These are phyloP conservation scores for Aspergillus steynii DNA, from an alignment of 495 filamentous ascomycete genomes.

Conservation along the genomic window DNA sequence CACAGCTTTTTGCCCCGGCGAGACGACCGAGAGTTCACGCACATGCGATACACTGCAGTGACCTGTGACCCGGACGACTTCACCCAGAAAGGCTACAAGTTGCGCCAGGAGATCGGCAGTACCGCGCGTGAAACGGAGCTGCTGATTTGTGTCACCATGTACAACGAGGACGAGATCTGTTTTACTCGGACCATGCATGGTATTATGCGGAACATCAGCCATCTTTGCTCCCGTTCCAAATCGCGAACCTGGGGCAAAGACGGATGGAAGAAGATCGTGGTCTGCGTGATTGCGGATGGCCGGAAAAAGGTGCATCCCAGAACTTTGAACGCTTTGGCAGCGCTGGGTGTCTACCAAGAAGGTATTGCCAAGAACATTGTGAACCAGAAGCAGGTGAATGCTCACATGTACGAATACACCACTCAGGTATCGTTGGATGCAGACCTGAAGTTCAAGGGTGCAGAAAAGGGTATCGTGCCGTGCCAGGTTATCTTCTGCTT, in stretches of 20 bases:
- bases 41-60: slow-evolving; percentile 99
- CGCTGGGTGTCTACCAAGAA: slow-evolving; percentile 98
- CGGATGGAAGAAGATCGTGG: slow-evolving; percentile 99
- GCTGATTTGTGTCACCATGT: slow-evolving; percentile 98
- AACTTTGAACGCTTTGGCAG: slow-evolving; percentile 92
- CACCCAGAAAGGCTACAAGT: slow-evolving; percentile 79
- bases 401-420: slow-evolving; percentile 98
- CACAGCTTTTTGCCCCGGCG: slow-evolving; percentile 91
- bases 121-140: slow-evolving; percentile 94
- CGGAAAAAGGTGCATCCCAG: slow-evolving; percentile 91
- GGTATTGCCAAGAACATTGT: slow-evolving; percentile 98
- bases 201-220: slow-evolving; percentile 95
- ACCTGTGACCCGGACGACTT: slow-evolving; percentile 98
- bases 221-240: slow-evolving; percentile 91
- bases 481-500: slow-evolving; percentile 98
- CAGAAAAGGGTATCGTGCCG: slow-evolving; percentile 98
- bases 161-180: slow-evolving; percentile 93
- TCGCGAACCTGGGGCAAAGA: slow-evolving; percentile 95
- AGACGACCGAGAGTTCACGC: slow-evolving; percentile 94
- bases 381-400: slow-evolving; percentile 80
- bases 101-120: slow-evolving; percentile 89
- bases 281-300: slow-evolving; percentile 93
- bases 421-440: slow-evolving; percentile 95
- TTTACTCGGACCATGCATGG: slow-evolving; percentile 99
- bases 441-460: slow-evolving; percentile 97